Base-by-base conservation (phyloP, 805 yeast species). In the Nakazawaea wyomingensis region DNA sequence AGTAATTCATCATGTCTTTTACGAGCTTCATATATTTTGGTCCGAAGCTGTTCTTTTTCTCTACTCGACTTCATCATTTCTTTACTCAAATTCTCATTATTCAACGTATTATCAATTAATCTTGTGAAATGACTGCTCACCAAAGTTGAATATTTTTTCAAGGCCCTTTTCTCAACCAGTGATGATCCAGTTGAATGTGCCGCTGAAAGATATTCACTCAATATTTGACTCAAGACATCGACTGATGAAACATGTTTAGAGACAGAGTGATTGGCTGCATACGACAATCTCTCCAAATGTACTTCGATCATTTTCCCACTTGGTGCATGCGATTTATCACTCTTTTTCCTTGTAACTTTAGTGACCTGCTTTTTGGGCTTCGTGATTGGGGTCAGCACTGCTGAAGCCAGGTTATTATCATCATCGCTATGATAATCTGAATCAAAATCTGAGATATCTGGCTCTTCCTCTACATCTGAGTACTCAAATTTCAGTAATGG, bases 81-180 rank as follows among this genome's bases (percentile, higher is more conserved):
- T 20, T 51, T 50, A 10, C 53, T 39, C n/a, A 65, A 49, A 18
- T 57, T 49, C 34, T 65, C 61, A 48, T 64, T 68, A 1, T 61
- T 52, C 33, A 69, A 44, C 41, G 61, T 57, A 5, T 62, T 41
- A 49, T 69, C 74, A 26, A 68, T 52, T 20, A 66, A 48, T 10
- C 54, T 51, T 2, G 49, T 50, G 34, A 68, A 60, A 54, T 63
- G 61, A 3, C 43, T 40, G 11, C 51, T 50, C n/a, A 60, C 43
- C n/a, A 51, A 32, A 2, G 47, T 45, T 5, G 45, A 37, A 46
- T 62, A 65, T 7, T 41, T 52, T 2, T 39, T 33, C 6, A 50
- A 45, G 27, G 46, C 39, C 10, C 11, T 32, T 14, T 3, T 21
- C n/a, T 13, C 50, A 35, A 22, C 14, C 8, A 8, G 14, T 47